Base-by-base conservation (phyloP, 139 green algal genomes). In the Yamagishiella unicocca region DNA sequence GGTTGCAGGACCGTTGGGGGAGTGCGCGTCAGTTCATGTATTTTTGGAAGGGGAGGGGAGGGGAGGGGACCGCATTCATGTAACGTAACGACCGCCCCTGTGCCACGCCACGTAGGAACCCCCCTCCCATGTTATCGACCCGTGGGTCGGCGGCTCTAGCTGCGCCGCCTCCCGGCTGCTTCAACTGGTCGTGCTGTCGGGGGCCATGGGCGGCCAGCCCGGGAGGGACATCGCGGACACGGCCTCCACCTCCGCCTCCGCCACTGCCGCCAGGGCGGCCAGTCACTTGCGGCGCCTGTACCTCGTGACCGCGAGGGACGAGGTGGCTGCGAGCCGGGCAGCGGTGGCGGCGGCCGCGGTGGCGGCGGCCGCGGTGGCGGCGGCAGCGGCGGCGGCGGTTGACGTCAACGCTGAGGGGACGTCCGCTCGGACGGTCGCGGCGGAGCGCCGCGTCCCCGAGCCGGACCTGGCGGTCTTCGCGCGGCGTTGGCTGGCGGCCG, bases 401-500 rank as follows among this genome's bases (percentile, higher is more conserved):
- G n/a, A n/a, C n/a, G n/a, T n/a, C n/a, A n/a, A 45, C 10, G 67
- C 5, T 9, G 67, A 72, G 64, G 64, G 7, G 21, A 5, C 42
- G 5, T 5, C 29, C 7, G 5, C 4, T 37, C 4, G 45, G 29
- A 5, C 12, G 8, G 45, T 8, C 2, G 46, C n/a, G 2, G n/a
- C 46, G 73, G 45, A 24, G 73, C 5, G 45, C 35, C 12, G 42
- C 31, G 29, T 67, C 9, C 25, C 29, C 25, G 46, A 58, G 53
- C 82, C 82, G 2, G 67, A 80, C 35, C 67, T 87, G 67, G 68
- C 46, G 29, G 66, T 80, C 35, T 81, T 80, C 25, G 82, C 67
- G n/a, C 46, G 82, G 46, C 67, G 66, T 35, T 87, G 82, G 82
- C 4, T 67, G 17, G 50, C 46, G n/a, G 12, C 25, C 3, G 67